Conservation (phyloP, 2,329 filamentous ascomycete species). For the Seiridium cupressi region DNA sequence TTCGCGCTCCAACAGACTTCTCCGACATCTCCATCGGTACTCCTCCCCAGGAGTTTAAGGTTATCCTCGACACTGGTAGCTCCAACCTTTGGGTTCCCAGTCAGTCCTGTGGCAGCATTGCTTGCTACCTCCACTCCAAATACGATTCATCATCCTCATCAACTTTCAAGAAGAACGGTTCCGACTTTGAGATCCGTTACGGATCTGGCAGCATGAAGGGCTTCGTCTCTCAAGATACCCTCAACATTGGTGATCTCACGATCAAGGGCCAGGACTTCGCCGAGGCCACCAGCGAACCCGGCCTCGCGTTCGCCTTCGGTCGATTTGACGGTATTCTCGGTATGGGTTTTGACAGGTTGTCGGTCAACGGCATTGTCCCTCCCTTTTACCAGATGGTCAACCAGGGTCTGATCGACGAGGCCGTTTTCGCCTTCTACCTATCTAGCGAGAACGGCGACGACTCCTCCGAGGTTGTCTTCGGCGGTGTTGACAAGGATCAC, state of each 20-base stretch:
- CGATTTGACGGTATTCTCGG: constrained; percentile 96
- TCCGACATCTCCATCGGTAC: constrained; percentile 92
- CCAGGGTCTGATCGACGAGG: constrained; percentile 85
- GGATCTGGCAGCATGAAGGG: constrained; percentile 92
- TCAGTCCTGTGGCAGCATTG: constrained; percentile 85
- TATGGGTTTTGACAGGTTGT: constrained; percentile 91
- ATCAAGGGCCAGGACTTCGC: constrained; percentile 92
- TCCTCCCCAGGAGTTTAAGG: constrained; percentile 94
- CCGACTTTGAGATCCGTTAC: constrained; percentile 88
- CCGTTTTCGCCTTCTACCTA: constrained; percentile 96
- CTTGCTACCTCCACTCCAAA: constrained; percentile 95
- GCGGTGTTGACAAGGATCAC: constrained; percentile 81
- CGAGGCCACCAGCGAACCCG: constrained; percentile 93
- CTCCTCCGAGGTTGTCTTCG: constrained; percentile 85
- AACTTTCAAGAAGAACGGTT: constrained; percentile 91
- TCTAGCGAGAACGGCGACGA: constrained; percentile 66
- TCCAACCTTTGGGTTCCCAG: constrained; percentile 99
- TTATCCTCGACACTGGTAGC: constrained; percentile 96
- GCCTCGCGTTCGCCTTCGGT: constrained; percentile 95
- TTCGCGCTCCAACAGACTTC: constrained; percentile 66
- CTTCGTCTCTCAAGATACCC: constrained; percentile 84
- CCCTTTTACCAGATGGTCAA: constrained; percentile 97
- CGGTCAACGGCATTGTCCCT: constrained; percentile 92
- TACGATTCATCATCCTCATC: constrained; percentile 90
- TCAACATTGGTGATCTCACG: constrained; percentile 85